Evolutionary conservation across 768 basidiomycete species (phyloP).

Genomic region (Suillus clintonianus): DNA sequence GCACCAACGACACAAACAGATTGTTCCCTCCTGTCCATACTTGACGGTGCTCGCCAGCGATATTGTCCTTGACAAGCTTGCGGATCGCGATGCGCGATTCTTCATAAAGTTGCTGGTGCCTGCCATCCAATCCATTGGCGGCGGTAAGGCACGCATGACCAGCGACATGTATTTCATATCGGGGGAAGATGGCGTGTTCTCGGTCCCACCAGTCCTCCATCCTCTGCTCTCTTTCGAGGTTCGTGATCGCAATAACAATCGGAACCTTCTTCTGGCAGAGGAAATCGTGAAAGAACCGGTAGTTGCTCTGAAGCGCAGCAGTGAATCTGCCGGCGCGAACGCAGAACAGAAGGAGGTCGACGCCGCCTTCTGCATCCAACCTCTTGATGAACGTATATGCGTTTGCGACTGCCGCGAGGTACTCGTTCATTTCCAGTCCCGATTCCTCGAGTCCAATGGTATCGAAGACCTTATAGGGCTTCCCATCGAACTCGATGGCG

Average conservation of each 20-base stretch:
- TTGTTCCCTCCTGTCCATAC: not conserved
- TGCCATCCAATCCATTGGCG: not conserved
- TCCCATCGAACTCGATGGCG: no score
- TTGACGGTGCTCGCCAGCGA: not conserved
- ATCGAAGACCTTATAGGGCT: no score
- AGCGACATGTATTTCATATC: not conserved
- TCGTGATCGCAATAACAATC: conserved; percentile 40
- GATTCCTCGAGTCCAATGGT: no score
- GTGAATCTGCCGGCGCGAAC: no score
- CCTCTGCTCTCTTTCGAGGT: conserved; percentile 30
- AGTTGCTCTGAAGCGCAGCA: no score
- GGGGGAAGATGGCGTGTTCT: not conserved
- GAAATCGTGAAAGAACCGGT: conserved; percentile 11
- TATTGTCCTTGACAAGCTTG: not conserved
- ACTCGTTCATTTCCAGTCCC: no score
- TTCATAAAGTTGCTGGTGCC: not conserved
- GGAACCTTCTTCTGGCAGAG: conserved; percentile 34
- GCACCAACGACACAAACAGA: not conserved
- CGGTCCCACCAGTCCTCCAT: conserved; percentile 37
- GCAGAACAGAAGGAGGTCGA: no score
- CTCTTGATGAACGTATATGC: no score
- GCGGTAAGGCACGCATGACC: conserved; percentile 3
- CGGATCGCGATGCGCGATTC: not conserved
- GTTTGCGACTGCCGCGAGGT: no score
- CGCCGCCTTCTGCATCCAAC: no score